phyloP scores from a whole-genome alignment of 768 basidiomycete species.

The Leccinum pellstonianum region DNA sequence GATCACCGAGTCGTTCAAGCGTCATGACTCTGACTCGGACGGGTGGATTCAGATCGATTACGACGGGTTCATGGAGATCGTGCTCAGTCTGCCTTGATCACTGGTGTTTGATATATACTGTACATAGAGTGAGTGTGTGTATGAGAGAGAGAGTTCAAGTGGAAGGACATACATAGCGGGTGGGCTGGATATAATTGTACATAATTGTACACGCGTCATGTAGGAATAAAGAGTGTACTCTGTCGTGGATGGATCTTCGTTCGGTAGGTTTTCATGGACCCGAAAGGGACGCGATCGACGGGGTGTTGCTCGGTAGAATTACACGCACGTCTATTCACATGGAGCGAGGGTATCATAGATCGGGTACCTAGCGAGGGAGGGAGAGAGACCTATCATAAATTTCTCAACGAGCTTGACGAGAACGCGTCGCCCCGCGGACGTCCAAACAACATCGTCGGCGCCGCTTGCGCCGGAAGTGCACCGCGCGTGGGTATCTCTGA shows the following conservation, averaged over 20 bases:
- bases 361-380: background rate
- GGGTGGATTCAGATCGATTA: slow-evolving; percentile 55
- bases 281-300: background rate
- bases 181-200: background rate
- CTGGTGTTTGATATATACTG: background rate
- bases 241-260: background rate
- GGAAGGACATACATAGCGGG: background rate
- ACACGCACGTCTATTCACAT: background rate
- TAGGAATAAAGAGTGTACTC: slow-evolving; percentile 10
- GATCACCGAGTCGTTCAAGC: slow-evolving; percentile 66
- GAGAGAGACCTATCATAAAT: slow-evolving; percentile 9
- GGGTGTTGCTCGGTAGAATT: background rate
- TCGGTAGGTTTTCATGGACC: background rate
- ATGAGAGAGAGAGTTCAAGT: background rate
- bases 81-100: slow-evolving; percentile 43
- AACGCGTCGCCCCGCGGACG: slow-evolving; percentile 35
- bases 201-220: background rate
- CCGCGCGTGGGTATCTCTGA: slow-evolving; percentile 31
- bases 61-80: slow-evolving; percentile 53
- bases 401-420: slow-evolving; percentile 25
- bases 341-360: background rate
- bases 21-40: slow-evolving; percentile 61
- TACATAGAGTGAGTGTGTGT: background rate
- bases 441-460: slow-evolving; percentile 23
- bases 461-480: slow-evolving; percentile 21